Evolutionary conservation across 441 rosid genomes (phyloP).

Genomic region (Erodium texanum): DNA sequence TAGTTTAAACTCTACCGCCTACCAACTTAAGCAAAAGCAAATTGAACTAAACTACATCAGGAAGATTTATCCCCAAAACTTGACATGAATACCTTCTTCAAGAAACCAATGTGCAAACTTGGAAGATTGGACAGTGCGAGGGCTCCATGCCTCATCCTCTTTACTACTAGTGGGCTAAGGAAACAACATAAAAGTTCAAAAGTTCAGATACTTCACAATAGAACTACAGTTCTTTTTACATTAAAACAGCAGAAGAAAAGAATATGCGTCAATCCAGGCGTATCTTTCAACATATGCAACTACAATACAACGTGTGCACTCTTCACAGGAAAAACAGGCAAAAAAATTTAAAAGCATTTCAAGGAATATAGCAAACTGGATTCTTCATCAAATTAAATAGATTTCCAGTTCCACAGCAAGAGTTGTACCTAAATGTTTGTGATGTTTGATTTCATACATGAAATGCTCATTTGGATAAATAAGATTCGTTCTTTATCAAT

Average conservation of each 20-base stretch:
- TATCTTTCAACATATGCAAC: slow-evolving; percentile 5
- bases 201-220: slow-evolving; percentile 11
- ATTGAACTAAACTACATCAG: background rate
- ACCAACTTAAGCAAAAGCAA: background rate
- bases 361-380: background rate
- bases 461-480: background rate
- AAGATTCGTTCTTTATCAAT: background rate
- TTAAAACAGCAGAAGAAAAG: background rate
- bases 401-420: background rate
- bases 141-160: slow-evolving; percentile 38
- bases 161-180: slow-evolving; percentile 42
- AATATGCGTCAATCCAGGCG: background rate
- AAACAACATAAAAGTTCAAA: slow-evolving; percentile 17
- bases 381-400: background rate
- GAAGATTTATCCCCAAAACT: slow-evolving; percentile 14
- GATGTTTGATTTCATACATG: background rate
- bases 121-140: slow-evolving; percentile 53
- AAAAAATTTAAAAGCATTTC: background rate
- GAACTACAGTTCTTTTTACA: slow-evolving; percentile 4
- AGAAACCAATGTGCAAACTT: slow-evolving; percentile 83
- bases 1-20: slow-evolving; percentile 5
- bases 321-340: background rate
- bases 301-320: background rate
- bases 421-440: background rate
- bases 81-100: slow-evolving; percentile 62